These are phyloP conservation scores for Filobasidium wieringae DNA, from an alignment of 768 basidiomycete species.

Conservation along the genomic window DNA sequence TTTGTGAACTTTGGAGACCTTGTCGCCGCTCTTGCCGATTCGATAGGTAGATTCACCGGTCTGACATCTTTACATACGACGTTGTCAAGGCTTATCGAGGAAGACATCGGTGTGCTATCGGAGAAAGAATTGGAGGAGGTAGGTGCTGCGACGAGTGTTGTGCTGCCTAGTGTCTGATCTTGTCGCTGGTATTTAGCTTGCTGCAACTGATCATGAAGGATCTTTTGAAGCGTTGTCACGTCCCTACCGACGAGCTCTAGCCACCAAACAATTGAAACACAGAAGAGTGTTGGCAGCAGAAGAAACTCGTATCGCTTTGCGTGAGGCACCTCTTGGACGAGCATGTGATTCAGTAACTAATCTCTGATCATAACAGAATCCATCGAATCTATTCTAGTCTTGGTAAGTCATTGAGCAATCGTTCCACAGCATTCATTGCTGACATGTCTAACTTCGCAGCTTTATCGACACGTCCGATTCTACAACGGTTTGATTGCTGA, in stretches of 20 bases:
- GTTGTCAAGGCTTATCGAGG: background rate
- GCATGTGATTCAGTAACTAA: background rate
- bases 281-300: background rate
- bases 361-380: background rate
- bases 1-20: slow-evolving; percentile 2
- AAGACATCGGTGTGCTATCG: background rate
- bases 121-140: background rate
- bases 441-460: background rate
- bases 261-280: background rate
- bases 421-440: background rate
- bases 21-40: background rate
- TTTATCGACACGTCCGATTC: slow-evolving; percentile 7
- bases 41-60: background rate
- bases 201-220: too few relatives aligned
- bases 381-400: slow-evolving; percentile 5
- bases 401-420: background rate
- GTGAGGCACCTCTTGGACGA: background rate
- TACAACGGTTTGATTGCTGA: slow-evolving; percentile 9
- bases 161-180: too few relatives aligned
- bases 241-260: too few relatives aligned
- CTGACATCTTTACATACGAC: slow-evolving; percentile 2
- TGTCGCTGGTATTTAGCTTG: too few relatives aligned
- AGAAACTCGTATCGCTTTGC: slow-evolving; percentile 2
- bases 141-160: background rate
- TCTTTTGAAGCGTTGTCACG: too few relatives aligned